Conservation (phyloP, 495 filamentous ascomycete species). For the Podospora conica region DNA sequence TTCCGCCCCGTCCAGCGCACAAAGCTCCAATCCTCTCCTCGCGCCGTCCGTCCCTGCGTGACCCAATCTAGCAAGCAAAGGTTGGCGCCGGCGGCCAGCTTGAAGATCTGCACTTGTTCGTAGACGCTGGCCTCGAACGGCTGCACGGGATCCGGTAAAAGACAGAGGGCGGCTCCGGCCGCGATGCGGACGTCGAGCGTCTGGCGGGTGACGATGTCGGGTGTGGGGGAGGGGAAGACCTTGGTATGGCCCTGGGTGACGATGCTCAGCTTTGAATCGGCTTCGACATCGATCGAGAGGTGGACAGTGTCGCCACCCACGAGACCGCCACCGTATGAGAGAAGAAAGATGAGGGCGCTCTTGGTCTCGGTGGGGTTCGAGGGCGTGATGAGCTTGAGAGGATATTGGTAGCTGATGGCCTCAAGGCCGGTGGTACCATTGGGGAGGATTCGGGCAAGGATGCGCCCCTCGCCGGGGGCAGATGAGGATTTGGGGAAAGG, state of each 20-base stretch:
- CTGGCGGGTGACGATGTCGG: conserved; percentile 60
- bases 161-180: conserved; percentile 63
- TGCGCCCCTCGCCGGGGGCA: conserved; percentile 67
- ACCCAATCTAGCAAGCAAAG: conserved; percentile 92
- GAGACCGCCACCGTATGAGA: conserved; percentile 92
- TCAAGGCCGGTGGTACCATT: conserved; percentile 65
- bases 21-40: conserved; percentile 88
- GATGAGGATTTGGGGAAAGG: conserved; percentile 67
- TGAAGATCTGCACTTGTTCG: conserved; percentile 73
- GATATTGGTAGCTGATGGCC: conserved; percentile 81
- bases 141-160: conserved; percentile 91
- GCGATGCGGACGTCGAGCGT: conserved; percentile 56
- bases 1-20: conserved; percentile 71
- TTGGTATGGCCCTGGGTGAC: conserved; percentile 96
- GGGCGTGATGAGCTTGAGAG: conserved; percentile 83
- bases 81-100: conserved; percentile 51
- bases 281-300: conserved; percentile 60
- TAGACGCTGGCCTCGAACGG: conserved; percentile 78
- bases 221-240: conserved; percentile 71
- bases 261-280: conserved; percentile 63
- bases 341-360: conserved; percentile 71
- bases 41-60: conserved; percentile 72
- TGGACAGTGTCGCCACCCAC: conserved; percentile 78
- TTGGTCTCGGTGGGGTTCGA: conserved; percentile 43
- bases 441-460: conserved; percentile 67